A percentile compares a stretch with the other conserved stretches of the same genome.
Conservation (phyloP, 495 filamentous ascomycete species). For the Penicillium coprophilum region DNA sequence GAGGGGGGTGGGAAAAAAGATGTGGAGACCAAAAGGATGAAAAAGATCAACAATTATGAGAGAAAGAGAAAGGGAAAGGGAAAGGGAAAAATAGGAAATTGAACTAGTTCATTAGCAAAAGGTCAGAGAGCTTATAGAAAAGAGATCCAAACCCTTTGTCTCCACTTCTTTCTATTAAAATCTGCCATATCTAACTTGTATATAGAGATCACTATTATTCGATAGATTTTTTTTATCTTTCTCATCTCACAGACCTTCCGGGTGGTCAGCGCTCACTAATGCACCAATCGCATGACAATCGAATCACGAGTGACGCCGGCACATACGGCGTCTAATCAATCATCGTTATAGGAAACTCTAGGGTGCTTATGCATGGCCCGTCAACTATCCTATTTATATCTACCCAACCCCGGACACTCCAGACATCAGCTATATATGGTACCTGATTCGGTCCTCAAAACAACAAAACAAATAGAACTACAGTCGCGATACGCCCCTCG, state of each 20-base stretch:
- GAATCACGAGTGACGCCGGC: slow-evolving; percentile 19
- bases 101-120: slow-evolving; percentile 7
- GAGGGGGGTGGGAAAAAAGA: slow-evolving; percentile 7
- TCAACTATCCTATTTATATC: slow-evolving; percentile 19
- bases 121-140: background rate
- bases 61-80: slow-evolving; percentile 16
- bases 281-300: slow-evolving; percentile 27
- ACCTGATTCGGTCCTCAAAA: background rate
- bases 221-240: too few species aligned
- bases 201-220: background rate
- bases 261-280: slow-evolving; percentile 10
- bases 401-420: background rate
- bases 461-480: slow-evolving; percentile 7
- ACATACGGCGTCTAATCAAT: slow-evolving; percentile 12
- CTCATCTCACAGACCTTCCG: slow-evolving; percentile 5
- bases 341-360: background rate
- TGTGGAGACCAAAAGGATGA: slow-evolving; percentile 11
- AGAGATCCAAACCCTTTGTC: slow-evolving; percentile 2
- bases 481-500: slow-evolving; percentile 27
- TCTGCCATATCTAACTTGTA: background rate
- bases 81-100: slow-evolving; percentile 12
- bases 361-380: slow-evolving; percentile 1
- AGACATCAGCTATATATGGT: background rate
- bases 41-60: slow-evolving; percentile 11
- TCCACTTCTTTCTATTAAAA: slow-evolving; percentile 1